These are phyloP conservation scores for Verticillium nubilum DNA, from an alignment of 2,329 filamentous ascomycete species.

Conservation along the genomic window DNA sequence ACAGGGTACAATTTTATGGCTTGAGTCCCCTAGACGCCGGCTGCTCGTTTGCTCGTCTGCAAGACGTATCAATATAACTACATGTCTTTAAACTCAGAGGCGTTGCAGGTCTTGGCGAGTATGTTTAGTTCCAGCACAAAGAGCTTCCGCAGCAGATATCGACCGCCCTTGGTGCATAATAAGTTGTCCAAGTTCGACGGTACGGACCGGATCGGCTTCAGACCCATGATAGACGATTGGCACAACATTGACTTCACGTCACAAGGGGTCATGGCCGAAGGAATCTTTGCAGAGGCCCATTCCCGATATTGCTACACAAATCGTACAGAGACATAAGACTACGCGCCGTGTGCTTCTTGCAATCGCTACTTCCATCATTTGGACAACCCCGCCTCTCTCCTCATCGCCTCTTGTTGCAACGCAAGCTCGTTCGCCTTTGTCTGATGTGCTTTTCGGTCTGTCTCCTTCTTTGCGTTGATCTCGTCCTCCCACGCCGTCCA, in stretches of 20 bases:
- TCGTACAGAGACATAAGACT: background rate
- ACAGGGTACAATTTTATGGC: too few relatives aligned
- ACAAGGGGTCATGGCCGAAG: background rate
- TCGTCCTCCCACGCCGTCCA: slow-evolving; percentile 47
- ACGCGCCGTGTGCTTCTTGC: background rate
- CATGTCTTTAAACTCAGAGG: too few relatives aligned
- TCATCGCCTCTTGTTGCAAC: slow-evolving; percentile 41
- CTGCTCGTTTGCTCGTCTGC: too few relatives aligned
- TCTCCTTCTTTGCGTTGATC: slow-evolving; percentile 34
- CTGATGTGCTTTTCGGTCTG: slow-evolving; percentile 25
- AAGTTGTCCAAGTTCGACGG: too few relatives aligned
- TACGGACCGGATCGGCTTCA: too few relatives aligned
- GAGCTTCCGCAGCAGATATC: too few relatives aligned
- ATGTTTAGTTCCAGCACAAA: too few relatives aligned
- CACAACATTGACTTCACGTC: background rate
- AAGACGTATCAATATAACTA: too few relatives aligned
- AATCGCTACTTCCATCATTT: background rate
- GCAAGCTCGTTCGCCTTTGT: slow-evolving; percentile 35
- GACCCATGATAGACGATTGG: too few relatives aligned
- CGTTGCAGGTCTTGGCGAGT: too few relatives aligned
- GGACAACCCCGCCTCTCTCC: slow-evolving; percentile 36
- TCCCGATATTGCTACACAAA: background rate
- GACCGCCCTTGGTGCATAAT: too few relatives aligned
- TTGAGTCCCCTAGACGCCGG: too few relatives aligned
- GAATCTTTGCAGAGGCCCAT: background rate